Base-by-base conservation (phyloP, 2,329 filamentous ascomycete species). In the Fusarium succisae region DNA sequence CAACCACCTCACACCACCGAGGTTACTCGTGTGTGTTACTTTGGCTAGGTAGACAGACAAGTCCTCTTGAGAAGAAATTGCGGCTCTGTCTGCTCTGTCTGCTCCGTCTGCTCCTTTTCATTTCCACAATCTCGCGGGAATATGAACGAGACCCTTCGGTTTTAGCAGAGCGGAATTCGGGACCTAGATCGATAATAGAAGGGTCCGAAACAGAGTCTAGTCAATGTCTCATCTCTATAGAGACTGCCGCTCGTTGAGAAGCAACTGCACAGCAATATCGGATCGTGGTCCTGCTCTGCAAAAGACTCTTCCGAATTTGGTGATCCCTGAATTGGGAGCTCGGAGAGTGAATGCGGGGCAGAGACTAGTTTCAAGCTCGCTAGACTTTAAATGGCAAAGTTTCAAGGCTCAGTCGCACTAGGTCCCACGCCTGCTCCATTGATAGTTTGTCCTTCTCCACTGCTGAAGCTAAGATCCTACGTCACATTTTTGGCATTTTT, bases 41-140 rank as follows among this genome's bases (percentile, higher is more conserved):
- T 59, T 61, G 53, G 28, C 45, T 39, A 45, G 17, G 24, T 28
- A 58, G 39, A 58, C 62, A 63, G 35, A 51, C 62, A 63, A 51
- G 28, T 58, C 60, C 54, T 32, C 62, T 30, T 55, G 30, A 56
- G 30, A 58, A 44, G 37, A 57, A 41, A 15, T 35, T 70, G 72
- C 65, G 62, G 72, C 73, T 75, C 73, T 70, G 56, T 66, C 72
- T 73, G 72, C 73, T 75, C 73, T 70, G 56, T 66, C 72, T 73
- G 56, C 66, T 57, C 26, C 17, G 56, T 66, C 72, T 73, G 56
- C 67, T 57, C 26, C 18, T 39, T 38, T 57, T 63, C 55, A 64
- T 45, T 57, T 56, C 39, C 62, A 58, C 62, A 18, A 24, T 64
- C 37, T 73, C 55, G 44, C 50, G 41, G 48, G 11, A 65, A 45